Conservation (phyloP, 2,329 filamentous ascomycete species). For the Furcasterigmium furcatum region DNA sequence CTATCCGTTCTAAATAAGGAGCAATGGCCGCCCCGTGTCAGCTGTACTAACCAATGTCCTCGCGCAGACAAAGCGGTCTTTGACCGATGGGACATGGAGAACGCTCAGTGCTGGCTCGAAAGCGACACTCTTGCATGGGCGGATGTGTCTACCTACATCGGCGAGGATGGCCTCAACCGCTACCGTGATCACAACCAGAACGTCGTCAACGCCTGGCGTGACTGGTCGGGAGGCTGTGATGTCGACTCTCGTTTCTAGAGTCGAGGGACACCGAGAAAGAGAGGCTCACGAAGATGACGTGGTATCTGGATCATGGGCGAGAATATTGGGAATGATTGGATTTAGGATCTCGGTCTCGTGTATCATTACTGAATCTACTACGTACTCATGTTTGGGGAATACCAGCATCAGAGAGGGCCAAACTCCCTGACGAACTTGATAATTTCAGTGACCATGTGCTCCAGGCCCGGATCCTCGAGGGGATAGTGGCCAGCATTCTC, state of each 20-base stretch:
- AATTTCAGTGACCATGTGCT: background rate
- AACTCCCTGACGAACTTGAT: background rate
- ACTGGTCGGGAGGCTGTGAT: background rate
- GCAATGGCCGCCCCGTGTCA: background rate
- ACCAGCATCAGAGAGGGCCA: no score
- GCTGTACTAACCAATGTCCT: background rate
- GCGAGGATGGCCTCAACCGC: background rate
- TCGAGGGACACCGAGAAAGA: no score
- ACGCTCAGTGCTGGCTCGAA: background rate
- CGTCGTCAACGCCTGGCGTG: background rate
- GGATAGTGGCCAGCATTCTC: background rate
- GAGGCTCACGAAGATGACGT: no score
- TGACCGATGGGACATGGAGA: no score
- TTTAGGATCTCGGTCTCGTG: no score
- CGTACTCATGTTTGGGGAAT: no score
- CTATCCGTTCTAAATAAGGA: background rate
- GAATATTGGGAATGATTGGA: no score
- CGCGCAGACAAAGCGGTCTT: background rate
- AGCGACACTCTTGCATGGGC: background rate
- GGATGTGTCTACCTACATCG: background rate
- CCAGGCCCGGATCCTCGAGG: conserved; percentile 1
- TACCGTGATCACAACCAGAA: background rate
- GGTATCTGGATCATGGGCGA: no score
- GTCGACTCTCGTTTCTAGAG: background rate
- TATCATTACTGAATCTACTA: no score